phyloP scores from a whole-genome alignment of 2,329 filamentous ascomycete species.

The Sclerotinia minor region DNA sequence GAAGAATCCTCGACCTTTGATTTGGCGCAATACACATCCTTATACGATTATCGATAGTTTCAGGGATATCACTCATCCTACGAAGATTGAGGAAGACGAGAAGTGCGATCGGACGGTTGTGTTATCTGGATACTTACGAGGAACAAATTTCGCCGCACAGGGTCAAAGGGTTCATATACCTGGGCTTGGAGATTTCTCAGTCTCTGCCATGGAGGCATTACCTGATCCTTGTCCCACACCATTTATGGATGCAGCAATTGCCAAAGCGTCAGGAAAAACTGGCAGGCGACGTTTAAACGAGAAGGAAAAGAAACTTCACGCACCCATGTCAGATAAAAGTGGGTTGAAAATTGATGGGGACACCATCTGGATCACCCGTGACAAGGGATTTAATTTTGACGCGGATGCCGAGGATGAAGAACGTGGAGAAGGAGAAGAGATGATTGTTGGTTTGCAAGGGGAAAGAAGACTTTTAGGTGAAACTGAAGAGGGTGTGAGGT shows the following conservation, averaged over 20 bases:
- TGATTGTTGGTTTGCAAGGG: constrained; percentile 85
- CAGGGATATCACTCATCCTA: constrained; percentile 91
- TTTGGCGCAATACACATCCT: constrained; percentile 96
- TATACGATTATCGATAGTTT: constrained; percentile 94
- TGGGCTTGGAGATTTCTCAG: constrained; percentile 84
- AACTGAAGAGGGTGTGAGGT: constrained; percentile 75
- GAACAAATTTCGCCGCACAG: constrained; percentile 87
- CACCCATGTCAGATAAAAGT: constrained; percentile 97
- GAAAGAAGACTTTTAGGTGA: constrained; percentile 81
- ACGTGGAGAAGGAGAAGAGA: constrained; percentile 89
- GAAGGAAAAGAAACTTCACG: constrained; percentile 94
- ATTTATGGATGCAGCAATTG: constrained; percentile 80
- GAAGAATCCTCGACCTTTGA: constrained; percentile 95
- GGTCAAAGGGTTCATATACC: constrained; percentile 89
- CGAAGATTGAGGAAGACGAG: constrained; percentile 80
- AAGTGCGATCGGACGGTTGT: constrained; percentile 91
- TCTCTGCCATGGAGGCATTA: constrained; percentile 79
- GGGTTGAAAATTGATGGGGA: constrained; percentile 96
- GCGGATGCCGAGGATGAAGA: constrained; percentile 64
- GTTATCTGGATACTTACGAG: constrained; percentile 88
- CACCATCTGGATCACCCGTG: constrained; percentile 81
- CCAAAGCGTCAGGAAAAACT: constrained; percentile 80
- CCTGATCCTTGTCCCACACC: constrained; percentile 96
- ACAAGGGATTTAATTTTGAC: constrained; percentile 75
- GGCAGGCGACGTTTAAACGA: constrained; percentile 81